Percentiles rank a stretch among this genome's conserved stretches.
These are phyloP conservation scores for Candolleomyces eurysporus DNA, from an alignment of 768 basidiomycete species.

Conservation along the genomic window DNA sequence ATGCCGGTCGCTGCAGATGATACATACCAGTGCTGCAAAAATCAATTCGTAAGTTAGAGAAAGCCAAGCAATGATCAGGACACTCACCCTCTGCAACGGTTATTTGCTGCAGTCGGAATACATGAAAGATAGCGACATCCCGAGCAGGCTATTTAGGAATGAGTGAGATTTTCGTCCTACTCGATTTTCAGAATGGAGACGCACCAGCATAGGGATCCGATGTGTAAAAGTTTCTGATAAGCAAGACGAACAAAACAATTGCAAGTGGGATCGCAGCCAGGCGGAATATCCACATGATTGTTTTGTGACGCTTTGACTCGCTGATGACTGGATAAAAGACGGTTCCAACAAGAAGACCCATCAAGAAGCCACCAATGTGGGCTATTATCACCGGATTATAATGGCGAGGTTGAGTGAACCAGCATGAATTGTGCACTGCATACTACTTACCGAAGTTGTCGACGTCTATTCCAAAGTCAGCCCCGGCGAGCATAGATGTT, in stretches of 20 bases:
- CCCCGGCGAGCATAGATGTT: background rate
- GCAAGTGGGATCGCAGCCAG: constrained; percentile 72
- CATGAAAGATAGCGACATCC: constrained; percentile 92
- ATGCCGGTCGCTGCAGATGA: background rate
- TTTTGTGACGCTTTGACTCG: constrained; percentile 66
- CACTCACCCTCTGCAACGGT: constrained; percentile 60
- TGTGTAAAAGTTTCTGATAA: constrained; percentile 88
- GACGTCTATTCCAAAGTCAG: constrained; percentile 46
- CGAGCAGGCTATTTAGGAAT: constrained; percentile 57
- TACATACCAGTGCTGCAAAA: constrained; percentile 33
- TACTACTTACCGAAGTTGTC: constrained; percentile 78
- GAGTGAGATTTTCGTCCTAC: background rate
- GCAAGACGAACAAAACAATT: constrained; percentile 76
- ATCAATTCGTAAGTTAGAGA: constrained; percentile 7
- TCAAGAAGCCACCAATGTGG: constrained; percentile 84
- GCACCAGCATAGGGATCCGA: constrained; percentile 80
- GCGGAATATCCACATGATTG: constrained; percentile 72
- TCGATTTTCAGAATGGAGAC: constrained; percentile 18
- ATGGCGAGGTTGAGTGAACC: background rate
- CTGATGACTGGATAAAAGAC: constrained; percentile 91
- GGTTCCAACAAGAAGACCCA: constrained; percentile 80
- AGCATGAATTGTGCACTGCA: background rate
- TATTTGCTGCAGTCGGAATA: constrained; percentile 72
- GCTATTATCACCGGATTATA: constrained; percentile 36
- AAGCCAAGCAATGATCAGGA: background rate